phyloP scores from a whole-genome alignment of 2,329 filamentous ascomycete species.

The Venturiaceae sp. region DNA sequence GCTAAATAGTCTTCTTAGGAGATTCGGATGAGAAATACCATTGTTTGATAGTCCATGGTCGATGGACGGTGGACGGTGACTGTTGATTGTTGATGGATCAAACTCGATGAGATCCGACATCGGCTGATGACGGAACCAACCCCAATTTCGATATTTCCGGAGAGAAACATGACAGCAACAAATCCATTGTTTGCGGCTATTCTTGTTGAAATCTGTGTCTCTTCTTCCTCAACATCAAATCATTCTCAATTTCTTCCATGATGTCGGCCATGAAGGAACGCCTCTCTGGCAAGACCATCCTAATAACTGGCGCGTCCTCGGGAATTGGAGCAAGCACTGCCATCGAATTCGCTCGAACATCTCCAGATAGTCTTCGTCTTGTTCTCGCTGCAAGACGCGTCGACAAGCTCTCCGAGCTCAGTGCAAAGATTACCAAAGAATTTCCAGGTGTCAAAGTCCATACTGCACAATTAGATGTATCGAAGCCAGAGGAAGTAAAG shows the following conservation, averaged over 20 bases:
- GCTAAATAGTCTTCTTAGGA: no score
- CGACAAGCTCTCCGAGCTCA: slow-evolving; percentile 67
- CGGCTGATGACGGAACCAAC: no score
- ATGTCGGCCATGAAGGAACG: slow-evolving; percentile 61
- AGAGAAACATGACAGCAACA: no score
- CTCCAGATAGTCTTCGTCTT: slow-evolving; percentile 69
- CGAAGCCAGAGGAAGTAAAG: slow-evolving; percentile 63
- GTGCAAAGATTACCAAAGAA: slow-evolving; percentile 64
- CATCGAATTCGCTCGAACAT: slow-evolving; percentile 85
- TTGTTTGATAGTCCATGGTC: no score
- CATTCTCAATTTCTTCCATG: neutral
- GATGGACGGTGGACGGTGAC: no score
- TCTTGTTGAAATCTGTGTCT: no score
- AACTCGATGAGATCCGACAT: no score
- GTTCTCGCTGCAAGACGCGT: slow-evolving; percentile 82
- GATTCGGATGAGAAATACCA: no score
- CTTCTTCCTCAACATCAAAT: no score
- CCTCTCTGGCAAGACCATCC: slow-evolving; percentile 83
- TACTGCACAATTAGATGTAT: slow-evolving; percentile 79
- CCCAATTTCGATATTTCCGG: no score
- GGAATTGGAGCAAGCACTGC: slow-evolving; percentile 80
- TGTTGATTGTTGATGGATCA: no score
- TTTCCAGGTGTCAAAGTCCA: slow-evolving; percentile 73
- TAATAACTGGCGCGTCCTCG: slow-evolving; percentile 87
- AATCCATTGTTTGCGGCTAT: no score